Evolutionary conservation across 140 eudicot species (phyloP), one percentile per base, ranked within the genome.

Genomic region (Flaveria floridana): DNA sequence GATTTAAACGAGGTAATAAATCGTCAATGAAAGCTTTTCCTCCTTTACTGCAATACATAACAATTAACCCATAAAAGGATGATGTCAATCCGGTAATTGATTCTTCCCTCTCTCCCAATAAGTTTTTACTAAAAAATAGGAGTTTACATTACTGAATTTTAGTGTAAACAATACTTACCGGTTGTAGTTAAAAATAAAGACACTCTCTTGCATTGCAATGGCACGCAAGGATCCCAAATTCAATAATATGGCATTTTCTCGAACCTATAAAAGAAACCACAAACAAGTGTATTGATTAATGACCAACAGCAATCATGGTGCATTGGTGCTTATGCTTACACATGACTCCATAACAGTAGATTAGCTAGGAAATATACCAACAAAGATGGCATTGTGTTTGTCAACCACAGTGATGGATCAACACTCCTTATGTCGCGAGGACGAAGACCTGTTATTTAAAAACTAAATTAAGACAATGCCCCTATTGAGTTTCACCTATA

Each of bases 371-470:
- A 63, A 41, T 52, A 7, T 87, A 93, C 99, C 99, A 95, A 83
- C 83, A 95, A 77, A 75, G 96, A 82, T 28, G 99, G 99, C 99
- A 91, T 91, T 46, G 97, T 76, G 78, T 95, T 95, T 78, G 95
- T 95, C 75, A 95, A 79, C 99, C 99, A 91, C 82, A 95, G 80
- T 23, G 99, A 91, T 52, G 99, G 99, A 80, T 95, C 97, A 79
- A 95, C 99, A 76, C 99, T 95, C 69, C 97, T 79, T 63, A 95
- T 82, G 84, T 95, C 99, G 41, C 99, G 89, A 79, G 99, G 99
- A 46, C 99, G 96, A 44, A 91, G 95, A 78, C 99, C 99, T 94
- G 88, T 37, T 41, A 72, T 58, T 52, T 61, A 48, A 77, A 37
- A 53, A 76, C 50, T 50, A 14, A 78, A 67, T 23, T 73, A 57